Conservation (phyloP, 2,329 filamentous ascomycete species). For the Fusarium citri region DNA sequence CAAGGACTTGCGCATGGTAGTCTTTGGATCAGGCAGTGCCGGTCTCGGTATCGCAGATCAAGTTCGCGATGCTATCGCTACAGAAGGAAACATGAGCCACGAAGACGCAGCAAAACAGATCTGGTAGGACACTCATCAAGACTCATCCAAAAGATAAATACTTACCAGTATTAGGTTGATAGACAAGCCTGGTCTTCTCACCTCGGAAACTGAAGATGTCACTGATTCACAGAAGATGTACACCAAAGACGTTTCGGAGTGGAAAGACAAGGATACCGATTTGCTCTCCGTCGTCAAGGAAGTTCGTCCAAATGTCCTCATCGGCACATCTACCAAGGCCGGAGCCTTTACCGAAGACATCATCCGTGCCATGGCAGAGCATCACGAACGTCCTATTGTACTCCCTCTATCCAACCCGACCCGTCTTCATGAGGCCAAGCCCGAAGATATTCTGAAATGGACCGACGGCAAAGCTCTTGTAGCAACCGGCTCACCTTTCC, state of each 20-base stretch:
- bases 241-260: constrained; percentile 72
- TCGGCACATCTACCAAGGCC: constrained; percentile 85
- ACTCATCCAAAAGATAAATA: not conserved
- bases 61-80: constrained; percentile 80
- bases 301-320: constrained; percentile 82
- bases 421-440: constrained; percentile 82
- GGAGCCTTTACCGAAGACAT: constrained; percentile 80
- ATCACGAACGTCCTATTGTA: constrained; percentile 78
- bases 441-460: constrained; percentile 81
- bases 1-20: constrained; percentile 74
- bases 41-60: constrained; percentile 90
- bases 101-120: constrained; percentile 84
- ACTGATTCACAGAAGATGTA: constrained; percentile 76
- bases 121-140: constrained; percentile 63
- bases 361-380: constrained; percentile 78
- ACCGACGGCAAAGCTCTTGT: constrained; percentile 81
- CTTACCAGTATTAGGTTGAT: constrained; percentile 69
- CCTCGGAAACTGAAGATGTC: constrained; percentile 68
- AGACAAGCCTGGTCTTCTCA: constrained; percentile 82
- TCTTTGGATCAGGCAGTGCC: constrained; percentile 85
- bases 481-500: constrained; percentile 86
- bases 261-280: constrained; percentile 66
- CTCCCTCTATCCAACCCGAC: constrained; percentile 90
- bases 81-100: constrained; percentile 73
- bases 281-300: constrained; percentile 75